A percentile compares a stretch with the other conserved stretches of the same genome.
Conservation (phyloP, 139 green algal species). For the Chlamydomonas asymmetrica region DNA sequence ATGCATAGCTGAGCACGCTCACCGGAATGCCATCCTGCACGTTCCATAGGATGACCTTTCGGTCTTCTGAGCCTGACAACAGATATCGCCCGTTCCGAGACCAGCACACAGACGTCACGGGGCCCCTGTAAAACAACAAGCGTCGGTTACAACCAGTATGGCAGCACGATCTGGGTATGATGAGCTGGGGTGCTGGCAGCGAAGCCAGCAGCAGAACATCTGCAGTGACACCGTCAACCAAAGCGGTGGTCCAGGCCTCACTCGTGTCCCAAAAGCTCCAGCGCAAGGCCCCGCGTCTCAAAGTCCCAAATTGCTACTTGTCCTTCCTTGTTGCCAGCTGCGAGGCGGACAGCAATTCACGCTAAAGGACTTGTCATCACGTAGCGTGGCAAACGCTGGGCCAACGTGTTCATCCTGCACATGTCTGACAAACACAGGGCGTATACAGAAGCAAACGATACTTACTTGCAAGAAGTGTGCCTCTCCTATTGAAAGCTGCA, state of each 20-base stretch:
- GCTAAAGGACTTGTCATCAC: no score
- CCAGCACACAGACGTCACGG: conserved; percentile 72
- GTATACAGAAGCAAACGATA: not conserved
- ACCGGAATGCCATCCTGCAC: conserved; percentile 49
- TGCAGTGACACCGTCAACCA: no score
- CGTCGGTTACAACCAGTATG: no score
- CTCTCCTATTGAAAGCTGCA: conserved; percentile 75
- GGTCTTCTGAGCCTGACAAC: conserved; percentile 55
- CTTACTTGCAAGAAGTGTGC: conserved; percentile 78
- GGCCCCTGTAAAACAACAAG: conserved; percentile 10
- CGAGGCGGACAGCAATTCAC: no score
- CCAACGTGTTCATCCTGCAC: not conserved
- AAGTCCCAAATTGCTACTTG: conserved; percentile 85
- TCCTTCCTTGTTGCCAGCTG: conserved; percentile 77
- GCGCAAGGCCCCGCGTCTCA: conserved; percentile 73
- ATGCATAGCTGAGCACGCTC: not conserved
- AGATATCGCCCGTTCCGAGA: conserved; percentile 67
- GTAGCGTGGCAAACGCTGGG: no score
- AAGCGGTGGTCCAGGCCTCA: conserved; percentile 4
- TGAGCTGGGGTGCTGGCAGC: not conserved
- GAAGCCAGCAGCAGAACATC: no score
- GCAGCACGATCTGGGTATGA: not conserved
- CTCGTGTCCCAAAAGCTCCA: conserved; percentile 41
- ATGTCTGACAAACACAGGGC: not conserved
- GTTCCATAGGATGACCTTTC: conserved; percentile 65